A percentile compares a stretch with the other conserved stretches of the same genome.
Evolutionary conservation across 202 grass and related monocot species (phyloP).

Genomic region (Dendrocalamus latiflorus): DNA sequence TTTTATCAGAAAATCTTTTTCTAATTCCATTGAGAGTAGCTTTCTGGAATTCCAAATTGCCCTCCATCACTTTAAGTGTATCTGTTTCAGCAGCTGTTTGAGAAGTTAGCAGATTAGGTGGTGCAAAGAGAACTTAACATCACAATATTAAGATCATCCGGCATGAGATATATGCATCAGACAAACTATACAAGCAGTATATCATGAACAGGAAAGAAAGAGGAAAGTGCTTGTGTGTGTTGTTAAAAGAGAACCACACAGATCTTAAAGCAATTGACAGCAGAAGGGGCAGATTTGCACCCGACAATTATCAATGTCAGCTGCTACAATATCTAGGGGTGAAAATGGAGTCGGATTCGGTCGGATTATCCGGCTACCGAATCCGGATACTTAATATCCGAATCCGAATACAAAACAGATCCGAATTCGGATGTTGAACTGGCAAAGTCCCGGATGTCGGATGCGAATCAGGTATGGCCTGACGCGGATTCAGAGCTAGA

Average conservation of each 20-base stretch:
- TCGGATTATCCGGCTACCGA: too few species aligned
- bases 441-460: too few species aligned
- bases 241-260: neutral
- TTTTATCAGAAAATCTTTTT: slow-evolving; percentile 59
- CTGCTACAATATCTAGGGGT: too few species aligned
- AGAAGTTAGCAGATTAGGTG: slow-evolving; percentile 17
- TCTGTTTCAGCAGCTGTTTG: slow-evolving; percentile 45
- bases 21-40: slow-evolving; percentile 37
- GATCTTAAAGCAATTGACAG: slow-evolving; percentile 1
- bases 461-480: too few species aligned
- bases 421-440: too few species aligned
- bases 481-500: too few species aligned
- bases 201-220: neutral
- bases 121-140: too few species aligned
- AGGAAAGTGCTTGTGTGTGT: neutral
- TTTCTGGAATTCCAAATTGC: slow-evolving; percentile 59
- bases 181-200: neutral
- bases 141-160: neutral
- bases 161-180: neutral
- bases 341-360: too few species aligned
- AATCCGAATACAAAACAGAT: too few species aligned
- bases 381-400: too few species aligned
- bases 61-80: slow-evolving; percentile 48
- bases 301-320: neutral
- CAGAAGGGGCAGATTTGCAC: neutral